Conservation (phyloP, 768 basidiomycete genomes). For the Suillus luteus region DNA sequence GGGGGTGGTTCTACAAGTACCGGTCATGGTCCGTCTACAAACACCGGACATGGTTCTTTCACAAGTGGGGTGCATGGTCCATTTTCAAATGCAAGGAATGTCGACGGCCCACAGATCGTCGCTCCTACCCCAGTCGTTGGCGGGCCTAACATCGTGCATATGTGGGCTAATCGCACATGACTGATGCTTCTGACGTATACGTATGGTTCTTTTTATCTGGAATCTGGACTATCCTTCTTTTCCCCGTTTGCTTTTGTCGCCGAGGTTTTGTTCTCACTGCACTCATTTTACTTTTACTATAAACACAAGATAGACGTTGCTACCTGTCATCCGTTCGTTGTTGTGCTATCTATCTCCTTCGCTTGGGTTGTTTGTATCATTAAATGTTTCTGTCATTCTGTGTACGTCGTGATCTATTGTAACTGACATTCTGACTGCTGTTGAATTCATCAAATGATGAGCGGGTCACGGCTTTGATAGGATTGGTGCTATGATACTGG, state of each 20-base stretch:
- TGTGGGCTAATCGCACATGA: slow-evolving; percentile 37
- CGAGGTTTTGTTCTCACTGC: not conserved
- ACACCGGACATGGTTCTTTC: slow-evolving; percentile 18
- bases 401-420: slow-evolving; percentile 6
- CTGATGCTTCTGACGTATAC: slow-evolving; percentile 15
- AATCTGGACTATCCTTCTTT: slow-evolving; percentile 9
- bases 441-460: not conserved
- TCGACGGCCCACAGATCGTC: slow-evolving; percentile 30
- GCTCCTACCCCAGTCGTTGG: slow-evolving; percentile 38
- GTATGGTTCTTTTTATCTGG: slow-evolving; percentile 8
- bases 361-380: slow-evolving; percentile 25
- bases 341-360: slow-evolving; percentile 16
- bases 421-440: not conserved
- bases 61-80: slow-evolving; percentile 17
- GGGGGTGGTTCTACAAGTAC: slow-evolving; percentile 13
- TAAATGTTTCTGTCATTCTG: slow-evolving; percentile 21
- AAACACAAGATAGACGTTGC: not conserved
- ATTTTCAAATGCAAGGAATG: slow-evolving; percentile 17
- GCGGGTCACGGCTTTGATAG: not conserved
- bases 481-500: not conserved
- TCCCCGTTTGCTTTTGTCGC: not conserved
- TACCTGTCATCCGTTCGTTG: slow-evolving; percentile 14
- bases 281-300: not conserved
- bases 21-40: slow-evolving; percentile 17
- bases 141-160: slow-evolving; percentile 35